These are phyloP conservation scores for Scheffersomyces cryptocercus DNA, from an alignment of 1,139 yeast genomes.

Conservation along the genomic window DNA sequence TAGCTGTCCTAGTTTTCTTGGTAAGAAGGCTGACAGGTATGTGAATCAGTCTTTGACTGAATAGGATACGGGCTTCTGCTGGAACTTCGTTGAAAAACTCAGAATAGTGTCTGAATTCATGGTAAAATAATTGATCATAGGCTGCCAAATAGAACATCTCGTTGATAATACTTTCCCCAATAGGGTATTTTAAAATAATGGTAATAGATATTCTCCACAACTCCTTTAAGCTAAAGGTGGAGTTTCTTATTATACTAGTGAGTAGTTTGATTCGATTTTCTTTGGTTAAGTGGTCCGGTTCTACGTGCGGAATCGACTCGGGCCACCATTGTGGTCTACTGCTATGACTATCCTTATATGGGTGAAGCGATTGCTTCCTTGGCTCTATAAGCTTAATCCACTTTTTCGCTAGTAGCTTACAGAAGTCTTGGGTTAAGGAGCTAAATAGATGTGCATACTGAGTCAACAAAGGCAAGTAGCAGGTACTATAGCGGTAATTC, in stretches of 20 bases:
- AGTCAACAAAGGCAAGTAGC: conserved; percentile 4
- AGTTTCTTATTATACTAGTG: conserved; percentile 38
- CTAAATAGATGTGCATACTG: conserved; percentile 10
- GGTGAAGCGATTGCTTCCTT: conserved; percentile 60
- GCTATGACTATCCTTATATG: conserved; percentile 54
- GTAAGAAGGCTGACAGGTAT: too few species aligned
- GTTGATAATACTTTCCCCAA: conserved; percentile 16
- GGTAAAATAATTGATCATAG: conserved; percentile 27
- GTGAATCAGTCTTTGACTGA: too few species aligned
- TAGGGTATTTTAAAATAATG: conserved; percentile 10
- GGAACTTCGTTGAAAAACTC: conserved; percentile 5
- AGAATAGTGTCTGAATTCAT: conserved; percentile 10
- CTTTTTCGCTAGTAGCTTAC: conserved; percentile 62
- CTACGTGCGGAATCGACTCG: conserved; percentile 53
- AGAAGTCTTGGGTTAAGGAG: conserved; percentile 47
- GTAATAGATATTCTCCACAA: conserved; percentile 18
- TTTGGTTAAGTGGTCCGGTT: conserved; percentile 73
- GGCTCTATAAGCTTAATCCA: conserved; percentile 74
- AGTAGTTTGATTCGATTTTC: conserved; percentile 53
- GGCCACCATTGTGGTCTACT: conserved; percentile 80
- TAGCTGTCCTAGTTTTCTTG: too few species aligned
- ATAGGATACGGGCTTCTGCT: background rate
- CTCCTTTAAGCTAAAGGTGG: conserved; percentile 20
- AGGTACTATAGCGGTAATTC: background rate
- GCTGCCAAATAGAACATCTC: conserved; percentile 31